These are phyloP conservation scores for Penicillium cosmopolitanum DNA, from an alignment of 495 filamentous ascomycete genomes.

Conservation along the genomic window DNA sequence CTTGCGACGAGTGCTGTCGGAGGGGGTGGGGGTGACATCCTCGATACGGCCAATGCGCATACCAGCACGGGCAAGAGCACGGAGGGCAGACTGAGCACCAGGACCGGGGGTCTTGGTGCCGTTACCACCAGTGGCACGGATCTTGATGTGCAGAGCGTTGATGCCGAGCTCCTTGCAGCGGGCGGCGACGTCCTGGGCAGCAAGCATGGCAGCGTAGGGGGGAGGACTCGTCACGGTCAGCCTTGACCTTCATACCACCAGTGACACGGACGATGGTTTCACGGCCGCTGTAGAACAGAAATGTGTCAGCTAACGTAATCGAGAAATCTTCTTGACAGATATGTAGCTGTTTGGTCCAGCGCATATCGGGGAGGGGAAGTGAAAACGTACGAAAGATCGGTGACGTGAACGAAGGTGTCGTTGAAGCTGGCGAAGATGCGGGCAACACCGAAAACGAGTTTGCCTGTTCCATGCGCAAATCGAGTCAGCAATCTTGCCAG, in stretches of 20 bases:
- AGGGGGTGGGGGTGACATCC: constrained; percentile 98
- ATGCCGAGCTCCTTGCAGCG: constrained; percentile 99
- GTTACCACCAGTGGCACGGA: constrained; percentile 98
- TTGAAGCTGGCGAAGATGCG: constrained; percentile 99
- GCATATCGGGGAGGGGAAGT: constrained; percentile 29
- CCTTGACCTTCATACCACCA: constrained; percentile 99
- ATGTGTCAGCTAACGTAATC: constrained; percentile 57
- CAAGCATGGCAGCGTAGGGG: constrained; percentile 99
- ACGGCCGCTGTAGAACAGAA: constrained; percentile 83
- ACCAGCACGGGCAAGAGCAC: constrained; percentile 94
- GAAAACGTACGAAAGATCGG: constrained; percentile 96
- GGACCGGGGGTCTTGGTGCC: constrained; percentile 99
- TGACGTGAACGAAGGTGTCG: constrained; percentile 98
- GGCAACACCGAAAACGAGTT: constrained; percentile 98
- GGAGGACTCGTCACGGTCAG: constrained; percentile 98
- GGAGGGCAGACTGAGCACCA: constrained; percentile 97
- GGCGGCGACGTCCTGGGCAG: constrained; percentile 87
- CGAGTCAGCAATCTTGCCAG: constrained; percentile 16
- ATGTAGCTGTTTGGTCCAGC: no score
- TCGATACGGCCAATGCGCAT: constrained; percentile 99
- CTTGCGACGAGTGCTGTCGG: constrained; percentile 98
- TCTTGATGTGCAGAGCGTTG: constrained; percentile 99
- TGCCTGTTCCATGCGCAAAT: constrained; percentile 58
- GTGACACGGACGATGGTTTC: constrained; percentile 99
- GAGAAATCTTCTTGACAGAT: neutral